Evolutionary conservation across 2,329 filamentous ascomycete genomes (phyloP).

Genomic region (Zymoseptoria passerinii): DNA sequence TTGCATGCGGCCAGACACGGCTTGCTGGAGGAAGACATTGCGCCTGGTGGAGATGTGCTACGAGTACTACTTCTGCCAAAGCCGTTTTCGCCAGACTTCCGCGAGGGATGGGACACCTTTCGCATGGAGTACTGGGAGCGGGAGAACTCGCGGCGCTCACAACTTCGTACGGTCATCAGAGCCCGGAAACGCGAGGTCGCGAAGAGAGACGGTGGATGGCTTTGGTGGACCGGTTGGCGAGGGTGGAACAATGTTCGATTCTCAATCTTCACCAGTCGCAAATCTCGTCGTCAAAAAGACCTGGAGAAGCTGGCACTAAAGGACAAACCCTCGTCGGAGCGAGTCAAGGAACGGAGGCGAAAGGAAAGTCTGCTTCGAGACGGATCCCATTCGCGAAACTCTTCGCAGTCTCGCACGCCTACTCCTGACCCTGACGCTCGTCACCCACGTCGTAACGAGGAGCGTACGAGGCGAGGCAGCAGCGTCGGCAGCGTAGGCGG

Average conservation of each 20-base stretch:
- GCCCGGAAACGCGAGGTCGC: conserved; percentile 60
- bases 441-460: conserved; percentile 9
- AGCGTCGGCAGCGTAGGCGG: conserved; percentile 12
- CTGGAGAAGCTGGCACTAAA: conserved; percentile 24
- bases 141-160: conserved; percentile 79
- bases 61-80: conserved; percentile 87
- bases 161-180: conserved; percentile 62
- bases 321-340: conserved; percentile 18
- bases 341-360: conserved; percentile 14
- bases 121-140: conserved; percentile 92
- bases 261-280: conserved; percentile 17
- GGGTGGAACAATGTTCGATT: conserved; percentile 36
- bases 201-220: conserved; percentile 62
- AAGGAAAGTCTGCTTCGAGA: conserved; percentile 18
- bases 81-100: conserved; percentile 86
- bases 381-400: conserved; percentile 19
- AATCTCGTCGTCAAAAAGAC: conserved; percentile 23
- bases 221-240: conserved; percentile 80
- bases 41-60: conserved; percentile 82
- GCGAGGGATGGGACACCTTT: conserved; percentile 95
- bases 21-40: conserved; percentile 73
- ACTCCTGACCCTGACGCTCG: conserved; percentile 17
- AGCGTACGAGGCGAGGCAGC: conserved; percentile 20
- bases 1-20: conserved; percentile 30
- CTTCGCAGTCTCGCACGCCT: conserved; percentile 18